Base-by-base conservation (phyloP, 495 filamentous ascomycete genomes). In the Penicillium bovifimosum region DNA sequence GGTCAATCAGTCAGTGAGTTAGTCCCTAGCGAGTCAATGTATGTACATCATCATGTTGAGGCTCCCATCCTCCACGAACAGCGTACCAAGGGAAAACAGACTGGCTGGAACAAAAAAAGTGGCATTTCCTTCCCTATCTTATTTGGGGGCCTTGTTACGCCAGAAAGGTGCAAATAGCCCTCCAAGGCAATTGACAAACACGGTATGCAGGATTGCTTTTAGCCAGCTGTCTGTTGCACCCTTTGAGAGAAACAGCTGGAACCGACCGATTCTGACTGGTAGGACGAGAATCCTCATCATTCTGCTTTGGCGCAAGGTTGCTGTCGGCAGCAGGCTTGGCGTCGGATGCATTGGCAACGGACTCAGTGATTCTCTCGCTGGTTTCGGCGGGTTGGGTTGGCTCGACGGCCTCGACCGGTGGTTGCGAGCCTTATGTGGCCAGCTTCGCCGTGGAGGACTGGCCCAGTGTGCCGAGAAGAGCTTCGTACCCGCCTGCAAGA, bases 231-330 rank as follows among this genome's bases (percentile, higher is more conserved):
- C 69, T 47, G 60, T 52, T 61, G 67, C 60, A 56, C 61, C 63
- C 62, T 71, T 72, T 56, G n/a, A 73, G 52, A 61, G 73, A 72
- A 63, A 75, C 66, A 62, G 71, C 70, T 50, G 65, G 64, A 44
- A 74, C 69, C 65, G 73, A 75, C 65, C 67, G 73, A 54, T 69
- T 72, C 62, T 73, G 70, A 60, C 68, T 75, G 55, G 58, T 31
- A 11, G 72, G 64, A 52, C 67, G 68, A 67, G 67, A 57, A 44
- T 70, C 68, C 46, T 68, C 68, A 50, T 64, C 71, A 28, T 66
- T 63, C 44, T 66, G 58, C 32, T 46, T 57, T 35, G 60, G 56
- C 6, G 47, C 49, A 24, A 50, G 48, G 6, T 57, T 44, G 13
- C 67, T 56, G 33, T 60, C 41, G 28, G 58, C 40, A 26, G 55